Evolutionary conservation across 2,329 filamentous ascomycete species (phyloP), one percentile per base, ranked within the genome.

Genomic region (Aspergillus versicolor): DNA sequence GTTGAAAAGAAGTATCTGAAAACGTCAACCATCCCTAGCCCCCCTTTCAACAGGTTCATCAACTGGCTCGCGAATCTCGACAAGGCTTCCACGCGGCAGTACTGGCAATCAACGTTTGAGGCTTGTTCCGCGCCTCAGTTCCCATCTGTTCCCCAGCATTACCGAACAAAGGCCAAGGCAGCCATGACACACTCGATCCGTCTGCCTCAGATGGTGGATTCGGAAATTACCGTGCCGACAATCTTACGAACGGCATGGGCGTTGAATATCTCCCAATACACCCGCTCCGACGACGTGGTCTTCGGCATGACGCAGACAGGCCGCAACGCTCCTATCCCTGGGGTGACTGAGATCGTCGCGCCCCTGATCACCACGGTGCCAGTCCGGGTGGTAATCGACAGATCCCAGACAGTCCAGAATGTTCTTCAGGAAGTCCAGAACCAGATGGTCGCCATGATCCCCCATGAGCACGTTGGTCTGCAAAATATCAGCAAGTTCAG

Each of bases 341-440:
- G 12, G 3, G 37, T 56, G 12, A 38, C 48, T 27, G 15, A 27
- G 1, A 51, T 56, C 11, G 37, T 30, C 3, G 53, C 45, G n/a
- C 53, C 53, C 5, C 21, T 37, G 17, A 45, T 56, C 17, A 50
- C 46, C 13, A 56, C 40, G 2, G 46, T 56, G 2, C 46, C 46
- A n/a, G 37, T 56, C n/a, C 53, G 46, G 12, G 24, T 50, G 22
- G 22, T 24, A 24, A 24, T 24, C 22, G 22, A 24, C 22, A 24
- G 22, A 24, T 24, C 22, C 22, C 22, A 24, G 22, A 24, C 22
- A 24, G 22, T 7, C 22, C 22, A 24, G 22, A 24, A 24, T 24
- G 22, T 24, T 24, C 22, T 24, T 24, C 22, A 24, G 22, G 22
- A 24, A 24, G 22, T 24, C 22, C 22, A 24, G 22, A 24, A 24